Evolutionary conservation across 2,329 filamentous ascomycete species (phyloP), one percentile per base, ranked within the genome.

Genomic region (Cordyceps fumosorosea): DNA sequence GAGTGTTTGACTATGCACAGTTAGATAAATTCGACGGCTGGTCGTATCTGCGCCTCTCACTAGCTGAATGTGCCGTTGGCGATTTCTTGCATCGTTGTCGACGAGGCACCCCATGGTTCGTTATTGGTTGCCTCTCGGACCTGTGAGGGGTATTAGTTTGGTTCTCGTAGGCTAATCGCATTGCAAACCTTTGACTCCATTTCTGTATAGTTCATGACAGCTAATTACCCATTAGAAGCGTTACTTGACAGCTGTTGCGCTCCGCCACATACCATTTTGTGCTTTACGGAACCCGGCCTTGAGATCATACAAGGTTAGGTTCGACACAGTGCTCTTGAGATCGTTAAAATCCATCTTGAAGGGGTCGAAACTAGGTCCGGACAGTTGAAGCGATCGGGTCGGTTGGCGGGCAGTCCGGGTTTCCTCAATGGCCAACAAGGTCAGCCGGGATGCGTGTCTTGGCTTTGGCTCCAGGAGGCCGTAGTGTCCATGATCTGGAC

Each of bases 51-150:
- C 16, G 45, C 24, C 22, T 44, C 91, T 72, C 81, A 98, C 95
- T 98, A 99, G 79, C 93, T 98, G 78, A 96, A 96, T 64, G 95
- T 99, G 71, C 87, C 95, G 76, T 93, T 96, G 76, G 95, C 92
- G 75, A 99, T 99, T 77, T 99, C 95, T 77, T 98, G 93, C 93
- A 98, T 96, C 71, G 89, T 75, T 12, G 89, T 90, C 29, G 88
- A 88, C 14, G 89, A 90, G 56, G 88, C 86, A 67, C 93, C 95
- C 95, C 95, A 99, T 62, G 95, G 95, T 76, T 99, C 95, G 75
- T 98, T 98, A 78, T 99, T 99, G 44, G 95, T 99, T 34, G 95
- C 95, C 82, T 99, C 95, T 76, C 95, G 89, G 67, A 98, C 92
- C 89, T 95, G 69, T 66, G 32, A 60, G 57, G 48, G 29, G 47